Percentiles rank a stretch among this genome's conserved stretches.
Evolutionary conservation across 2,329 filamentous ascomycete species (phyloP).

Genomic region (Chaetoscypha palmicola): DNA sequence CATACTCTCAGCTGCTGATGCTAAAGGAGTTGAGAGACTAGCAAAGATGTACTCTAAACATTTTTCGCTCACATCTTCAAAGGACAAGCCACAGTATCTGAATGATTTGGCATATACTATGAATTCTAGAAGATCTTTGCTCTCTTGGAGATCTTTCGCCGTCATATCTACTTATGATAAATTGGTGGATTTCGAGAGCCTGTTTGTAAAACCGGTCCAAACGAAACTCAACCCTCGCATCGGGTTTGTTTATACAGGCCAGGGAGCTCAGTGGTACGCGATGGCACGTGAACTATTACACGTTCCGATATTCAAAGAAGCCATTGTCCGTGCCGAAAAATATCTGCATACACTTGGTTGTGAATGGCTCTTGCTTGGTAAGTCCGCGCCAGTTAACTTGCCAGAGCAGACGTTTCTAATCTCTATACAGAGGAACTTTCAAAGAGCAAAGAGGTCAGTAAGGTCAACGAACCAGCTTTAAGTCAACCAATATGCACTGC

Average conservation of each 20-base stretch:
- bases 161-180: neutral
- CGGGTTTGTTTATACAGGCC: constrained; percentile 16
- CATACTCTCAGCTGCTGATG: neutral
- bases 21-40: neutral
- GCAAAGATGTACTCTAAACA: neutral
- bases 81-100: neutral
- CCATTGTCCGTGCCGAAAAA: constrained; percentile 20
- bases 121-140: neutral
- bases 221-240: neutral
- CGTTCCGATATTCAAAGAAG: constrained; percentile 6
- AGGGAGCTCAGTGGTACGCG: constrained; percentile 19
- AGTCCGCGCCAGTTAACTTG: neutral
- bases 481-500: neutral
- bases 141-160: neutral
- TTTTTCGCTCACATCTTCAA: neutral
- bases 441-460: no score
- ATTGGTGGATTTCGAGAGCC: neutral
- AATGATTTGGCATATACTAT: neutral
- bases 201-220: neutral
- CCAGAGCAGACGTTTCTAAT: neutral
- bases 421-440: neutral
- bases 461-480: neutral
- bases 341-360: neutral
- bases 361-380: neutral
- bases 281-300: constrained; percentile 17